Base-by-base conservation (phyloP, 306 rosid species). In the Lablab purpureus region DNA sequence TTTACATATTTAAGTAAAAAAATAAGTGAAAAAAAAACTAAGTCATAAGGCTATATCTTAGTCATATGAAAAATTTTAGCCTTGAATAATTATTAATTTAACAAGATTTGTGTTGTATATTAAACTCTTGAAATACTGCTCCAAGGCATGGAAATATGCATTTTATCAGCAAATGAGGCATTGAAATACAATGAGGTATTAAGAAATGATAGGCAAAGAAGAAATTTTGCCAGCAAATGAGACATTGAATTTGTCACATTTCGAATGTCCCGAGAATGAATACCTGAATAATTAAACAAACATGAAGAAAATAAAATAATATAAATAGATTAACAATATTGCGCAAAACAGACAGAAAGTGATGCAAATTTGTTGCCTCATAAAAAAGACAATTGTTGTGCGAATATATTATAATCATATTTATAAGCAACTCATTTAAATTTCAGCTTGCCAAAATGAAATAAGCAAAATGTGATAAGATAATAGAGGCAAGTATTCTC, bases 231-330 rank as follows among this genome's bases (percentile, higher is more conserved):
- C 97, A 95, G 87, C 83, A 95, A 91, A 73, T 96, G 80, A 71
- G 99, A 98, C 89, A 91, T 83, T 54, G 98, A 85, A 82, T 93
- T 95, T 25, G 99, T 95, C 80, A 95, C 94, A 90, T 97, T 95
- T 78, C 98, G 88, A 63, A 95, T 81, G 82, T 95, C 99, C 77
- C 99, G 94, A 2, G 98, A 98, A 77, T 97, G 98, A 78, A 95
- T 97, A 65, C 99, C 99, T 95, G 90, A 78, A 76, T 23, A n/a
- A n/a, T n/a, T n/a, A n/a, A n/a, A n/a, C n/a, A n/a, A n/a, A n/a
- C n/a, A n/a, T n/a, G n/a, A n/a, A 80, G 68, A 3, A 79, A 25
- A 66, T 13, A 18, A 32, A 25, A 10, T 12, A 0, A 64, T 63
- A 37, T 1, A 65, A 71, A 51, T 8, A 27, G 12, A 55, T 49